These are phyloP conservation scores for Boechera stricta DNA, from an alignment of 345 rosid species.

Conservation along the genomic window DNA sequence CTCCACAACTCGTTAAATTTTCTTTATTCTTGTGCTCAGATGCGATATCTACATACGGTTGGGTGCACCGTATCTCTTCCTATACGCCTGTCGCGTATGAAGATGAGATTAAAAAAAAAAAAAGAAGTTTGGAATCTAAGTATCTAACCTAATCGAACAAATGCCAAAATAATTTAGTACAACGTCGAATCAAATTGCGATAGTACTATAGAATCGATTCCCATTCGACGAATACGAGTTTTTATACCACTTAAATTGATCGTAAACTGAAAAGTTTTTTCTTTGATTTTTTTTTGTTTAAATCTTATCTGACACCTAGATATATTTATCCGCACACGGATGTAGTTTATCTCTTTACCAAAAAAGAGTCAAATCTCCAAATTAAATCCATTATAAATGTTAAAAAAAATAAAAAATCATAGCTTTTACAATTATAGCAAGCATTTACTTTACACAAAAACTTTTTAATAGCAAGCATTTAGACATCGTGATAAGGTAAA, in stretches of 20 bases:
- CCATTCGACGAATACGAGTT: background rate
- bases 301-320: slow-evolving; percentile 21
- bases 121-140: background rate
- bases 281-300: background rate
- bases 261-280: background rate
- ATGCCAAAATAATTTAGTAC: slow-evolving; percentile 23
- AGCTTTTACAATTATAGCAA: background rate
- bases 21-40: background rate
- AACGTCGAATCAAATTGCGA: slow-evolving; percentile 15
- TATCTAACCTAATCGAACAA: background rate
- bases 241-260: background rate
- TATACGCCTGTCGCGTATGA: background rate
- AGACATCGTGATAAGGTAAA: background rate
- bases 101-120: background rate
- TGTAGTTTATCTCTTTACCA: background rate
- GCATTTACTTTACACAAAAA: background rate
- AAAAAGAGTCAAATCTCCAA: background rate
- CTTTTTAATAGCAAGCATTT: background rate
- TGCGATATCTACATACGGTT: slow-evolving; percentile 2
- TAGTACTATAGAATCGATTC: slow-evolving; percentile 19
- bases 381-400: too few species aligned
- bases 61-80: slow-evolving; percentile 20
- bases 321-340: background rate
- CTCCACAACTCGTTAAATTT: background rate
- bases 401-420: background rate